Evolutionary conservation across 495 filamentous ascomycete genomes (phyloP).

Genomic region (Trichoderma orchidacearum): DNA sequence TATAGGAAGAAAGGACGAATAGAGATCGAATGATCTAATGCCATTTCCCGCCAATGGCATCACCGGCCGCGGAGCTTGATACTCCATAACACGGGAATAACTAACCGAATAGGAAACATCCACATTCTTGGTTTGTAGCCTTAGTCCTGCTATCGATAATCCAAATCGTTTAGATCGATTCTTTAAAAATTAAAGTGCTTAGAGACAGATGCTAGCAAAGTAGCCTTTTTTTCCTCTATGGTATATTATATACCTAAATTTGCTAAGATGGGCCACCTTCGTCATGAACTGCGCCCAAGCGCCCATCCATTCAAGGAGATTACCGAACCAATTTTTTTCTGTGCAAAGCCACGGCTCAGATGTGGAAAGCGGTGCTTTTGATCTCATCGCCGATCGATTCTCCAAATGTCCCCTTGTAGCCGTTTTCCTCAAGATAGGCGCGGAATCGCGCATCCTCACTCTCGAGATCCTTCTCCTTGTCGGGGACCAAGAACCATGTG

Average conservation of each 20-base stretch:
- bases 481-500: slow-evolving; percentile 32
- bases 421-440: slow-evolving; percentile 27
- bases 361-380: slow-evolving; percentile 8
- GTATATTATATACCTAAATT: too few species aligned
- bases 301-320: too few species aligned
- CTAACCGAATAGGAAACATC: not conserved
- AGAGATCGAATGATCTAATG: not conserved
- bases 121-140: not conserved
- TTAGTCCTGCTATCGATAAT: too few species aligned
- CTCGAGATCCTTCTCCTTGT: slow-evolving; percentile 29
- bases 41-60: not conserved
- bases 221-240: too few species aligned
- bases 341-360: not conserved
- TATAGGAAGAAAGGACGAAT: not conserved
- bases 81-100: not conserved
- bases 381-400: slow-evolving; percentile 6
- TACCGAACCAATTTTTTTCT: too few species aligned
- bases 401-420: slow-evolving; percentile 15
- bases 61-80: not conserved
- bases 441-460: slow-evolving; percentile 29
- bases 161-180: too few species aligned
- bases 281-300: too few species aligned
- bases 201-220: too few species aligned
- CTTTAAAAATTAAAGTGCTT: too few species aligned
- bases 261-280: too few species aligned